These are phyloP conservation scores for Cardiospermum halicacabum DNA, from an alignment of 345 rosid genomes.

Conservation along the genomic window DNA sequence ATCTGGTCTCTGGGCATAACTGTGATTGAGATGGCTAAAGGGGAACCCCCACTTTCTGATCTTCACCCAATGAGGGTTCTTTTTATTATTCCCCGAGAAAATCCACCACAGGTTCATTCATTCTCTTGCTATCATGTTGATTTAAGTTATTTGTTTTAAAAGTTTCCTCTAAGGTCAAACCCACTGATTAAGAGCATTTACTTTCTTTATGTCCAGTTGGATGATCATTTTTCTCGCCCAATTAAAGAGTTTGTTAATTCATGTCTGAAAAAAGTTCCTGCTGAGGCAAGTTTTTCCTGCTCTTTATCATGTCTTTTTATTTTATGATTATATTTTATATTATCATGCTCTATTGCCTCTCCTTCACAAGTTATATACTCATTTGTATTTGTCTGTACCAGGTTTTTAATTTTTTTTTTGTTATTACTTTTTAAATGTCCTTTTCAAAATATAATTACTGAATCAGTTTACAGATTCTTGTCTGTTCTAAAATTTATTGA, in stretches of 20 bases:
- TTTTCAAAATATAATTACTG: not conserved
- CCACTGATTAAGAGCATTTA: conserved; percentile 19
- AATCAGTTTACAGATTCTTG: not conserved
- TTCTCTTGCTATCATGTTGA: conserved; percentile 21
- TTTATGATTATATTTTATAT: not conserved
- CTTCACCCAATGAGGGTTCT: conserved; percentile 99
- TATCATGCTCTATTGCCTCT: not conserved
- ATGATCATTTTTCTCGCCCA: conserved; percentile 97
- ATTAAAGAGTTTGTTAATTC: conserved; percentile 95
- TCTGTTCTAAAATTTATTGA: not conserved
- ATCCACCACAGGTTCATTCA: conserved; percentile 90
- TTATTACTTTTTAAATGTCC: not conserved
- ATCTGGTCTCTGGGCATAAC: conserved; percentile 99
- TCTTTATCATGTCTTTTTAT: not conserved
- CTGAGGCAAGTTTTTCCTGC: conserved; percentile 59
- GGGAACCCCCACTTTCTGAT: conserved; percentile 99
- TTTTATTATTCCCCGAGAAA: conserved; percentile 98
- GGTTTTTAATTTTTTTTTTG: not conserved
- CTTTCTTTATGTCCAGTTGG: conserved; percentile 59
- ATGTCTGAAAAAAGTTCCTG: conserved; percentile 87
- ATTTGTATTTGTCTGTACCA: not conserved
- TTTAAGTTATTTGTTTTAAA: conserved; percentile 9
- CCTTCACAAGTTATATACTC: not conserved
- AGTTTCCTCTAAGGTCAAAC: not conserved
- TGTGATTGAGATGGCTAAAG: conserved; percentile 98